Conservation (phyloP, 192 early-diverging fungal genomes). For the Coemansia sp. region DNA sequence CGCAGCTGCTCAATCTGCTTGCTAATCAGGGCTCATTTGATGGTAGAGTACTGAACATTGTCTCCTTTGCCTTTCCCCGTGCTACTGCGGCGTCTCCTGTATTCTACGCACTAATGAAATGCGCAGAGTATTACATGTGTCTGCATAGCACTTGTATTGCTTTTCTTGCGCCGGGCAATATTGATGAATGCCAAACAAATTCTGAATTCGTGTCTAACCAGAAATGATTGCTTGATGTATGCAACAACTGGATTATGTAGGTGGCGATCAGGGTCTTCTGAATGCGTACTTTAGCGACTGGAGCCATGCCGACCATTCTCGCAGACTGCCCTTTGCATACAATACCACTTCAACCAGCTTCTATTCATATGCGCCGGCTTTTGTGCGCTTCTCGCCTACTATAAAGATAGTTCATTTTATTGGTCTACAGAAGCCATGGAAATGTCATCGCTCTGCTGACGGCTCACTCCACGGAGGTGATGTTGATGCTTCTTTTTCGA, state of each 20-base stretch:
- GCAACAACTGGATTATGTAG: slow-evolving; percentile 35
- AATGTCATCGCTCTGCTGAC: slow-evolving; percentile 20
- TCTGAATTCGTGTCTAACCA: too few species aligned
- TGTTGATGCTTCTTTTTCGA: slow-evolving; percentile 29
- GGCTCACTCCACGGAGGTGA: slow-evolving; percentile 13
- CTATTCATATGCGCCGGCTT: slow-evolving; percentile 74
- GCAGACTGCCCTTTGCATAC: slow-evolving; percentile 82
- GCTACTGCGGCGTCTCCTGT: too few species aligned
- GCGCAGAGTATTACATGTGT: not conserved
- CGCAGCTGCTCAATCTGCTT: slow-evolving; percentile 41
- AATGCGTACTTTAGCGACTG: slow-evolving; percentile 82
- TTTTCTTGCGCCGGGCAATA: not conserved
- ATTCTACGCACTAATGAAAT: not conserved
- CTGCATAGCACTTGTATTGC: not conserved
- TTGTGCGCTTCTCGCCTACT: slow-evolving; percentile 61
- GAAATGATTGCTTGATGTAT: not conserved
- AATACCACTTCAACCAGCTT: slow-evolving; percentile 57
- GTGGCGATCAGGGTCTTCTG: slow-evolving; percentile 91
- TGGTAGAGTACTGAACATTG: slow-evolving; percentile 56
- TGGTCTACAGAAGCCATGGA: slow-evolving; percentile 85
- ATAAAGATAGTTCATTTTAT: slow-evolving; percentile 88
- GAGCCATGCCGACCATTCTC: slow-evolving; percentile 60
- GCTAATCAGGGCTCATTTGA: slow-evolving; percentile 67
- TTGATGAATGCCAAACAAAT: not conserved
- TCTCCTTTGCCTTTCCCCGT: too few species aligned